Conservation (phyloP, 163 green algal species). For the Chlorella variabilis region DNA sequence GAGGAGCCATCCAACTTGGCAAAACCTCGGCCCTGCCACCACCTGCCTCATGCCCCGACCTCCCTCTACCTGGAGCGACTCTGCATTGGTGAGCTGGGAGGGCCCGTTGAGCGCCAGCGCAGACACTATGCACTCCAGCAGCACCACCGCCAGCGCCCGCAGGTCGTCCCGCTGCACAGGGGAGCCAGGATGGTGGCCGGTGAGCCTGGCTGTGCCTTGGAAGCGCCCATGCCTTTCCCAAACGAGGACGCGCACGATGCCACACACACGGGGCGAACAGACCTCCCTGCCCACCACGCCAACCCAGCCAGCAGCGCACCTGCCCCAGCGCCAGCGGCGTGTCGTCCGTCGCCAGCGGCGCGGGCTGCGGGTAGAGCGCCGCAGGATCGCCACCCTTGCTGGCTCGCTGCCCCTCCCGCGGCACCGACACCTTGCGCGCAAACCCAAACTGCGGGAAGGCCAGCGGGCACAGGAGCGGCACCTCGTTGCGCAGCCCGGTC, state of each 20-base stretch:
- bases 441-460: constrained; percentile 38
- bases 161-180: constrained; percentile 29
- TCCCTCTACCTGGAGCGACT: constrained; percentile 31
- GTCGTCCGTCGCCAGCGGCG: not conserved
- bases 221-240: too few relatives aligned
- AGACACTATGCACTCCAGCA: constrained; percentile 46
- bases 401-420: not conserved
- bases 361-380: constrained; percentile 11
- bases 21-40: too few relatives aligned
- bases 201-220: too few relatives aligned
- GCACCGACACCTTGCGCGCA: constrained; percentile 16
- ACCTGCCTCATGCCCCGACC: too few relatives aligned
- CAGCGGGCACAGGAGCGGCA: not conserved
- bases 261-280: too few relatives aligned
- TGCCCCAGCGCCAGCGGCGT: constrained; percentile 20
- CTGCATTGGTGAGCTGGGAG: constrained; percentile 27
- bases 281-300: too few relatives aligned
- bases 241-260: too few relatives aligned
- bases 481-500: not conserved
- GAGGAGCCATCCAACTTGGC: too few relatives aligned
- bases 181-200: too few relatives aligned
- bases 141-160: constrained; percentile 35
- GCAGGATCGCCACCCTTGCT: not conserved
- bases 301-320: too few relatives aligned
- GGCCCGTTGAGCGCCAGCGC: constrained; percentile 19